Conservation (phyloP, 306 rosid species). For the Sicyos edulis region DNA sequence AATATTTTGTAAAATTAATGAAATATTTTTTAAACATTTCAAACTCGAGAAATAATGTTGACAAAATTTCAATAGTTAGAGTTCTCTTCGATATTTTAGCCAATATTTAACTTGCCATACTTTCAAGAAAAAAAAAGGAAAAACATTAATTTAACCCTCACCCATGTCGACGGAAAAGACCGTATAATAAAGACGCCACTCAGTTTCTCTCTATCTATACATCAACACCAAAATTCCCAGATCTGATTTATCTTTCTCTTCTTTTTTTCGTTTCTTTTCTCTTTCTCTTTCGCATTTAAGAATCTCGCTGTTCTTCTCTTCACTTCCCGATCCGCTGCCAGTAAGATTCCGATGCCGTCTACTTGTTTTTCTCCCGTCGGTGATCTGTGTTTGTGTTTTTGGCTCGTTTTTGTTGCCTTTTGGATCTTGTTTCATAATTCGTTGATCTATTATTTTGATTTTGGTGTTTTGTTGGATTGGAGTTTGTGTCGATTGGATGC, state of each 20-base stretch:
- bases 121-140: too few species aligned
- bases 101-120: too few species aligned
- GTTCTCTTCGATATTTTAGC: too few species aligned
- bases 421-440: constrained; percentile 8
- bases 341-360: neutral
- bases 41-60: too few species aligned
- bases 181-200: neutral
- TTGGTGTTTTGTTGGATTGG: neutral
- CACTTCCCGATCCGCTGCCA: neutral
- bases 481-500: neutral
- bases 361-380: neutral
- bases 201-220: neutral
- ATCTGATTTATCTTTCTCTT: constrained; percentile 15
- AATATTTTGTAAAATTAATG: too few species aligned
- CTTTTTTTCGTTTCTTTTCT: neutral
- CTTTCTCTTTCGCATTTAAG: neutral
- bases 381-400: neutral
- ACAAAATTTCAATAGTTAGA: too few species aligned
- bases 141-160: neutral
- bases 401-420: neutral
- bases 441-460: neutral
- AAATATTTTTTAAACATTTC: too few species aligned
- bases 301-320: neutral
- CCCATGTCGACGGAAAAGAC: neutral
- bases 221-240: neutral